Evolutionary conservation across 192 early-diverging fungal species (phyloP), one percentile per base, ranked within the genome.

Genomic region (Piromyces sp.): DNA sequence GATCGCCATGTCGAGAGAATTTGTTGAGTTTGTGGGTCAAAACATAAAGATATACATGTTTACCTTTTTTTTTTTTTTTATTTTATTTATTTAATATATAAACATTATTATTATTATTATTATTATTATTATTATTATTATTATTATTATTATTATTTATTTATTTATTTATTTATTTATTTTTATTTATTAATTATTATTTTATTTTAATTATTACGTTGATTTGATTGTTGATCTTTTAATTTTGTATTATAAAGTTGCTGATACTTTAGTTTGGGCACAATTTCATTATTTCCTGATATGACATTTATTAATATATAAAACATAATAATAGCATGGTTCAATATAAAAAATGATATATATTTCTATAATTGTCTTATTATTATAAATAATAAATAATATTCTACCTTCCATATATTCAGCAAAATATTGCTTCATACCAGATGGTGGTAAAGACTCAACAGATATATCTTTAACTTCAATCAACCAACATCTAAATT

Each of bases 401-500:
- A n/a, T n/a, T 51, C 28, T 31, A 80, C 80, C 82, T 83, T 78
- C 29, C 82, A 29, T 80, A 83, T 81, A 89, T 80, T 89, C 88
- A 16, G 37, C 33, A 80, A 89, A 89, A 37, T 86, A 80, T 30
- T 81, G 58, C 82, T 89, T 89, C 80, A 84, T 83, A 9, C 31
- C 31, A 31, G 30, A 30, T 33, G 22, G 68, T 29, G 83, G 36
- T 26, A 87, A 80, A 13, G 81, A 81, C 81, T 89, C 88, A 36
- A 86, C 82, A 28, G 81, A 81, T 17, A 85, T 83, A n/a, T 85
- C 22, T 82, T 89, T 89, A 38, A 89, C 84, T n/a, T 89, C 87
- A 26, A 89, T 81, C 22, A 89, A 80, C 88, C 88, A 89, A 0
- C 84, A 51, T 22, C 88, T 82, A 79, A 89, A 89, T 81, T 89